Conservation (phyloP, 2,329 filamentous ascomycete species). For the Lasiodiplodia gonubiensis region DNA sequence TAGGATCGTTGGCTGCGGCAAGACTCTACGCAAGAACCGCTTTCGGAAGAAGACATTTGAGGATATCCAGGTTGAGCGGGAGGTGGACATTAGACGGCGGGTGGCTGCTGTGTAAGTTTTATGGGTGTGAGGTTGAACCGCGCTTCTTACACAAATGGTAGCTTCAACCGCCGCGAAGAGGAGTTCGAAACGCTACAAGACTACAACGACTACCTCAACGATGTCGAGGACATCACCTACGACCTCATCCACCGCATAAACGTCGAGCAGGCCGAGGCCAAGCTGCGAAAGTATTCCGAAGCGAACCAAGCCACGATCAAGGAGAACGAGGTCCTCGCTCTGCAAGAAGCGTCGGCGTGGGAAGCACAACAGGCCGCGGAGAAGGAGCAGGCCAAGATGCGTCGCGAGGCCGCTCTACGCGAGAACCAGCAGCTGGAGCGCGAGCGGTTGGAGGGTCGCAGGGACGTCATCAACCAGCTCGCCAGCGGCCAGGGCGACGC, state of each 20-base stretch:
- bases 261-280: slow-evolving; percentile 65
- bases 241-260: slow-evolving; percentile 79
- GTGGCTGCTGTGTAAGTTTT: slow-evolving; percentile 65
- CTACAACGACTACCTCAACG: slow-evolving; percentile 94
- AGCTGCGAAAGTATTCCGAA: slow-evolving; percentile 72
- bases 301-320: slow-evolving; percentile 68
- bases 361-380: slow-evolving; percentile 61
- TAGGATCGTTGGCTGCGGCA: slow-evolving; percentile 85
- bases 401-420: slow-evolving; percentile 66
- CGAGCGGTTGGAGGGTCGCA: slow-evolving; percentile 65
- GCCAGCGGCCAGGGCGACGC: slow-evolving; percentile 68
- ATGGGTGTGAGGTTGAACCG: background rate
- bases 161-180: slow-evolving; percentile 87
- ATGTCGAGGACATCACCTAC: slow-evolving; percentile 87
- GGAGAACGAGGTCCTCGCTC: slow-evolving; percentile 56
- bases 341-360: slow-evolving; percentile 54
- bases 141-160: slow-evolving; percentile 43
- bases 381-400: slow-evolving; percentile 67
- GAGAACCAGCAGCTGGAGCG: slow-evolving; percentile 73
- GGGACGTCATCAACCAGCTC: slow-evolving; percentile 73
- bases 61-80: slow-evolving; percentile 85
- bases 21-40: slow-evolving; percentile 81
- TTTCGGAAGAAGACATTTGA: slow-evolving; percentile 91
- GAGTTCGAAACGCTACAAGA: slow-evolving; percentile 85
- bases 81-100: slow-evolving; percentile 86